phyloP scores from a whole-genome alignment of 805 yeast genomes.

The Lipomyces lipofer region DNA sequence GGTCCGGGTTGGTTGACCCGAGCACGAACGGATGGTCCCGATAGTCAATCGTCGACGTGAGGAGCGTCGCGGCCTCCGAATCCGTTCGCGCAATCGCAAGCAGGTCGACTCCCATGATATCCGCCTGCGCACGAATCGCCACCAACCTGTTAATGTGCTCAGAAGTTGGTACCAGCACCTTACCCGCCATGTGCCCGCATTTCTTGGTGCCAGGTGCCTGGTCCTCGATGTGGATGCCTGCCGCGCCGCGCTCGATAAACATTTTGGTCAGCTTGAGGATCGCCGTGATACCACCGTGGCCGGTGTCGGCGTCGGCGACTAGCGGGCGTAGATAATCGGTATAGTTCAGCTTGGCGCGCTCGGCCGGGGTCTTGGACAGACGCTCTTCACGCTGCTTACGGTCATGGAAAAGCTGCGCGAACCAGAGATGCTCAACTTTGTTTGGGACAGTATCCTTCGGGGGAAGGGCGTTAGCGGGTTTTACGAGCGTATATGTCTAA shows the following conservation, averaged over 20 bases:
- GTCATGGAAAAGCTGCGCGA: constrained; percentile 96
- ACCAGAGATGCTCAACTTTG: constrained; percentile 95
- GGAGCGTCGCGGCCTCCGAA: constrained; percentile 94
- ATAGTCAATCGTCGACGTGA: constrained; percentile 89
- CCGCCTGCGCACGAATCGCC: constrained; percentile 94
- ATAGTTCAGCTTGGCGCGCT: constrained; percentile 70
- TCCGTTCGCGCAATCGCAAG: constrained; percentile 93
- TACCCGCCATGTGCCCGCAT: constrained; percentile 99
- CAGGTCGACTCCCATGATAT: constrained; percentile 83
- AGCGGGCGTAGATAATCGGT: constrained; percentile 91
- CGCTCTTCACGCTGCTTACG: constrained; percentile 92
- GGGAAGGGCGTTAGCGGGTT: too few species aligned
- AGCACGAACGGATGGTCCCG: constrained; percentile 91
- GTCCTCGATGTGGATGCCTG: constrained; percentile 98
- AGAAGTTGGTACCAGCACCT: constrained; percentile 94
- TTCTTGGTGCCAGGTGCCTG: constrained; percentile 99
- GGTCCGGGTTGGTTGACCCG: constrained; percentile 85
- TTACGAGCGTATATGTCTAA: too few species aligned
- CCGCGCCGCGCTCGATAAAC: constrained; percentile 97
- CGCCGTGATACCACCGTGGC: constrained; percentile 98
- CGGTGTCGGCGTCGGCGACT: constrained; percentile 97
- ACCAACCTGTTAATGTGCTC: constrained; percentile 94
- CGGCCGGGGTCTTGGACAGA: constrained; percentile 54
- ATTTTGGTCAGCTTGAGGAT: constrained; percentile 91
- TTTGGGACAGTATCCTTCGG: constrained; percentile 99